phyloP scores from a whole-genome alignment of 192 early-diverging fungal genomes.

The Oehlia diaphana region DNA sequence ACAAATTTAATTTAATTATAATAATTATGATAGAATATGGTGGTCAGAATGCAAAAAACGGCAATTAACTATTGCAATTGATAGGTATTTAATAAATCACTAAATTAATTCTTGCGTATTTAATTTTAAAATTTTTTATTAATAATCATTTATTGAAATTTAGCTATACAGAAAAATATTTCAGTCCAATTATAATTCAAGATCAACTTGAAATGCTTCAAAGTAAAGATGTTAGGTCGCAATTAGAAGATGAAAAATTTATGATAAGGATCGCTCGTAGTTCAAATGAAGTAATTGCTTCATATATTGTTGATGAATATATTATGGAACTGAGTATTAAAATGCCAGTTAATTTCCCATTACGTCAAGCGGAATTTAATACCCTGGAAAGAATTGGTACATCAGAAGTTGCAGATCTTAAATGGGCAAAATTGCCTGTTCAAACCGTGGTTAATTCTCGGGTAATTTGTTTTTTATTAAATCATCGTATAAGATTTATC shows the following conservation, averaged over 20 bases:
- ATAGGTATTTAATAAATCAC: conserved; percentile 43
- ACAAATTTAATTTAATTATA: not conserved
- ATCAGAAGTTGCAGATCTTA: conserved; percentile 62
- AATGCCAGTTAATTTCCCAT: conserved; percentile 67
- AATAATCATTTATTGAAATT: no score
- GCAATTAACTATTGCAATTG: conserved; percentile 71
- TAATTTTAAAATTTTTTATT: not conserved
- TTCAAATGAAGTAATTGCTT: conserved; percentile 67
- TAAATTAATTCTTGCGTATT: not conserved
- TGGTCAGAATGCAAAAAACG: conserved; percentile 80
- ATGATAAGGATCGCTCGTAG: conserved; percentile 62
- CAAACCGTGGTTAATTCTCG: conserved; percentile 44
- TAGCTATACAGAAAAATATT: conserved; percentile 73
- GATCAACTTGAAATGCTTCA: conserved; percentile 61
- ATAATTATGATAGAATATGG: conserved; percentile 51
- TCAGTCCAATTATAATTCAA: conserved; percentile 60
- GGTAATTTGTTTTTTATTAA: conserved; percentile 38
- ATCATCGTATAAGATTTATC: conserved; percentile 22
- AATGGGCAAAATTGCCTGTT: conserved; percentile 59
- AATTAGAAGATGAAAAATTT: conserved; percentile 59
- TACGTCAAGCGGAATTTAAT: conserved; percentile 71
- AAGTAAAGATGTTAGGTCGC: conserved; percentile 43
- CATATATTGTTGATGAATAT: conserved; percentile 79
- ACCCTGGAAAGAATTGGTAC: conserved; percentile 67
- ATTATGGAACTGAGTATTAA: conserved; percentile 71